Evolutionary conservation across 140 eudicot genomes (phyloP).

Genomic region (Erigeron philadelphicus): DNA sequence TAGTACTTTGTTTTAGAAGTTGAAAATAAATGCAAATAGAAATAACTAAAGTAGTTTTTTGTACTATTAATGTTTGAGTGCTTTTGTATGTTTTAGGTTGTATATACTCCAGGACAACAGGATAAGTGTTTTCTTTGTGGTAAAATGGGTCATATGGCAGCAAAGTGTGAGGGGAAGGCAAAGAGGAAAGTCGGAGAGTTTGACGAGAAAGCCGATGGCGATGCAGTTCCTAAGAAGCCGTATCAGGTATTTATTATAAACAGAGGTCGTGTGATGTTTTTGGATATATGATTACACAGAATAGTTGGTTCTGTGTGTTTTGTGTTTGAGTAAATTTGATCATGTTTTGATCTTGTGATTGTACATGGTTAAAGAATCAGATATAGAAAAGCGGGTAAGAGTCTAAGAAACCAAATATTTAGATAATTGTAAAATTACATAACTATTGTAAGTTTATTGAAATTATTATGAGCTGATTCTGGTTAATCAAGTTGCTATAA

Average conservation of each 20-base stretch:
- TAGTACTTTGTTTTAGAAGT: background rate
- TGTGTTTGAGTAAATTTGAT: background rate
- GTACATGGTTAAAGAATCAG: background rate
- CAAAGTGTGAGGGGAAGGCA: constrained; percentile 74
- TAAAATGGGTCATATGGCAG: constrained; percentile 84
- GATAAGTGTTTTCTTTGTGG: constrained; percentile 83
- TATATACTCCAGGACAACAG: constrained; percentile 60
- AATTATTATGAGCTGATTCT: background rate
- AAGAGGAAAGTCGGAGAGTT: constrained; percentile 87
- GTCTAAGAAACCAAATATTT: background rate
- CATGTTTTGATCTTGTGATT: background rate
- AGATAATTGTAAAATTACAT: background rate
- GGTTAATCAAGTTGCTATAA: too few relatives aligned
- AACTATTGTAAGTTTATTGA: background rate
- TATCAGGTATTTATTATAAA: constrained; percentile 56
- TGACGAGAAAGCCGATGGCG: constrained; percentile 69
- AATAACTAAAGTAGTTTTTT: background rate
- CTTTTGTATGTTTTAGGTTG: constrained; percentile 46
- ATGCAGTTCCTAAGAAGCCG: constrained; percentile 62
- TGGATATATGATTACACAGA: background rate
- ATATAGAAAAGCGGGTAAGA: background rate
- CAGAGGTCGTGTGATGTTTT: background rate
- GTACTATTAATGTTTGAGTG: background rate
- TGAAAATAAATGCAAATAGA: background rate
- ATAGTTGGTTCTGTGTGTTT: background rate